phyloP scores from a whole-genome alignment of 805 yeast genomes.

The Clavispora vitiphila region DNA sequence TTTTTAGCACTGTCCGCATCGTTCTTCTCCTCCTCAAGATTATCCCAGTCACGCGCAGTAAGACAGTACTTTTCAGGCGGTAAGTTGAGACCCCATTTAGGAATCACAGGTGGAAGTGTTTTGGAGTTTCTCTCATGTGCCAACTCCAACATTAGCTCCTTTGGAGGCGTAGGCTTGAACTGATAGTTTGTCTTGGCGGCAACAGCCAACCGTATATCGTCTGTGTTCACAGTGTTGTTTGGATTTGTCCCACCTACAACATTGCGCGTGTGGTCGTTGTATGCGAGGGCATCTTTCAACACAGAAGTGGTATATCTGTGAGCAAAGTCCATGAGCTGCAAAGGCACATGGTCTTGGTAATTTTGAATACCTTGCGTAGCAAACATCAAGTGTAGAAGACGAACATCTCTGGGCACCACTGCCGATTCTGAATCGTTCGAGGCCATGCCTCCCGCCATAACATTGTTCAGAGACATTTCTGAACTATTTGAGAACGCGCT shows the following conservation, averaged over 20 bases:
- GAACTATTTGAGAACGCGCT: too few species aligned
- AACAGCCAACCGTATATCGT: slow-evolving; percentile 87
- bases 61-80: slow-evolving; percentile 98
- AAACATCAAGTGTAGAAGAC: slow-evolving; percentile 80
- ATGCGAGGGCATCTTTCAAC: slow-evolving; percentile 81
- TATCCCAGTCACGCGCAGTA: slow-evolving; percentile 74
- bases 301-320: slow-evolving; percentile 81
- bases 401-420: slow-evolving; percentile 79
- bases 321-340: slow-evolving; percentile 96
- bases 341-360: slow-evolving; percentile 93
- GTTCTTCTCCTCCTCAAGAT: slow-evolving; percentile 20
- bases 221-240: slow-evolving; percentile 58
- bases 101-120: slow-evolving; percentile 86
- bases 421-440: slow-evolving; percentile 10
- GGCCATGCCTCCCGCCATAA: background rate
- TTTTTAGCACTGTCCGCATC: slow-evolving; percentile 12
- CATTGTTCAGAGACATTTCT: background rate
- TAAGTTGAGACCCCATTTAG: slow-evolving; percentile 84
- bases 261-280: slow-evolving; percentile 73
- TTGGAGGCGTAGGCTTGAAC: slow-evolving; percentile 91
- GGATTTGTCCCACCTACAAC: slow-evolving; percentile 22
- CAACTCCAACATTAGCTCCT: slow-evolving; percentile 81
- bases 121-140: slow-evolving; percentile 90
- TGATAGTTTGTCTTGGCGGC: slow-evolving; percentile 94
- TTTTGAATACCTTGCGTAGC: slow-evolving; percentile 91